Conservation (phyloP, 441 rosid genomes). For the Gossypium armourianum region DNA sequence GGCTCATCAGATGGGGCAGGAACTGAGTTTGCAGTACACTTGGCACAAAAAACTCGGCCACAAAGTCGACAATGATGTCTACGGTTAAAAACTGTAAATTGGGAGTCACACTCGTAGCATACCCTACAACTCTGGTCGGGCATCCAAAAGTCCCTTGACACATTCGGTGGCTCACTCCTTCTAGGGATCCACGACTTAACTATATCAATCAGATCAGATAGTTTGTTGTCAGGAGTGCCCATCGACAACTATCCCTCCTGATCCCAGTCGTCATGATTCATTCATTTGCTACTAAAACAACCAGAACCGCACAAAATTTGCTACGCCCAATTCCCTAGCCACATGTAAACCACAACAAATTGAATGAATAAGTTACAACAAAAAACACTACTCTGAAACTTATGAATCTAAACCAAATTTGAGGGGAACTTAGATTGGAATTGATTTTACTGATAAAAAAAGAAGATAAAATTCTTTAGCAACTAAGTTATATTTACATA, state of each 20-base stretch:
- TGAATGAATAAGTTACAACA: neutral
- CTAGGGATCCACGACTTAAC: slow-evolving; percentile 46
- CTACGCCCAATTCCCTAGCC: slow-evolving; percentile 16
- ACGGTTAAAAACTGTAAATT: slow-evolving; percentile 47
- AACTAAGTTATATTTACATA: neutral
- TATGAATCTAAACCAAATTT: neutral
- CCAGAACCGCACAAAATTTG: slow-evolving; percentile 13
- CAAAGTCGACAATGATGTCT: slow-evolving; percentile 66
- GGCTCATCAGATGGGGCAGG: slow-evolving; percentile 40
- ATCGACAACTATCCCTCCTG: slow-evolving; percentile 39
- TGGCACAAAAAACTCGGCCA: slow-evolving; percentile 60
- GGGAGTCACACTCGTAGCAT: slow-evolving; percentile 65
- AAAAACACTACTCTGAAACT: neutral
- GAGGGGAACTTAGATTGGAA: neutral
- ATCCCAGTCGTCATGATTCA: slow-evolving; percentile 40
- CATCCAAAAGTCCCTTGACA: slow-evolving; percentile 75
- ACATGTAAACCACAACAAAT: slow-evolving; percentile 11
- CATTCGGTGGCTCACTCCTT: slow-evolving; percentile 30
- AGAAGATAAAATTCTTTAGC: neutral
- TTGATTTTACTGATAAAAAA: neutral
- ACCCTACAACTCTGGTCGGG: slow-evolving; percentile 70
- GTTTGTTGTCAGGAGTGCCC: slow-evolving; percentile 42
- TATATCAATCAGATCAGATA: slow-evolving; percentile 36
- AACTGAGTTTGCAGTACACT: slow-evolving; percentile 50
- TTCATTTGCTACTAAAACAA: slow-evolving; percentile 37